Percentiles rank a stretch among this genome's conserved stretches.
phyloP scores from a whole-genome alignment of 2,329 filamentous ascomycete species.

The Neurospora sp. region DNA sequence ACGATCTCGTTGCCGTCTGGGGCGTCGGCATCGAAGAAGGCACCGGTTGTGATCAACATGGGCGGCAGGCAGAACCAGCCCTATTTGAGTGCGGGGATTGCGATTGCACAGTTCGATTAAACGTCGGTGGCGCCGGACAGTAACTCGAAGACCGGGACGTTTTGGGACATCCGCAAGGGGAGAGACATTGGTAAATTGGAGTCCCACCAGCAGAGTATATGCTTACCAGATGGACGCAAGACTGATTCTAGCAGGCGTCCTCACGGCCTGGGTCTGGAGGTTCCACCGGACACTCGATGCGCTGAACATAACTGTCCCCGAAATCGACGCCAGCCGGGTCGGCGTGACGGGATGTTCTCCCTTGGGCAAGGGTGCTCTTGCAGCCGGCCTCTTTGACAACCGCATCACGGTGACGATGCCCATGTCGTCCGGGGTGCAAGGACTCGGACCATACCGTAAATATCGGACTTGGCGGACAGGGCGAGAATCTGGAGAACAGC shows the following conservation, averaged over 20 bases:
- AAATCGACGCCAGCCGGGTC: conserved; percentile 31
- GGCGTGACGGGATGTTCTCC: conserved; percentile 46
- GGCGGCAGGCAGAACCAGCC: conserved; percentile 38
- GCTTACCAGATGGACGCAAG: not conserved
- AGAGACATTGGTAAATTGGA: conserved; percentile 32
- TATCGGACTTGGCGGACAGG: conserved; percentile 33
- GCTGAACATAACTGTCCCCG: conserved; percentile 35
- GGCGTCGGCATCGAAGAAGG: conserved; percentile 22
- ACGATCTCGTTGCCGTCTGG: conserved; percentile 31
- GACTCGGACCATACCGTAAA: conserved; percentile 43
- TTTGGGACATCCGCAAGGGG: conserved; percentile 39
- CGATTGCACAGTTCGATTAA: conserved; percentile 40
- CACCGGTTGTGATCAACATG: conserved; percentile 39
- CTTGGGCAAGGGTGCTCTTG: conserved; percentile 43
- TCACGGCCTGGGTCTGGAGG: conserved; percentile 46
- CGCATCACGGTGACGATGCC: conserved; percentile 45
- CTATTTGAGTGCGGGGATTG: conserved; percentile 36
- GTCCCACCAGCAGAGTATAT: not conserved
- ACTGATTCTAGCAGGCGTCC: conserved; percentile 26
- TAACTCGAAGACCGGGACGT: conserved; percentile 37
- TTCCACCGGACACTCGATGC: conserved; percentile 44
- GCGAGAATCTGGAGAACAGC: conserved; percentile 37
- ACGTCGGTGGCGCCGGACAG: conserved; percentile 36
- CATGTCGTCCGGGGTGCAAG: conserved; percentile 46
- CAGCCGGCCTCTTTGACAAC: conserved; percentile 39